Conservation (phyloP, 2,329 filamentous ascomycete species). For the Cercospora sp. region DNA sequence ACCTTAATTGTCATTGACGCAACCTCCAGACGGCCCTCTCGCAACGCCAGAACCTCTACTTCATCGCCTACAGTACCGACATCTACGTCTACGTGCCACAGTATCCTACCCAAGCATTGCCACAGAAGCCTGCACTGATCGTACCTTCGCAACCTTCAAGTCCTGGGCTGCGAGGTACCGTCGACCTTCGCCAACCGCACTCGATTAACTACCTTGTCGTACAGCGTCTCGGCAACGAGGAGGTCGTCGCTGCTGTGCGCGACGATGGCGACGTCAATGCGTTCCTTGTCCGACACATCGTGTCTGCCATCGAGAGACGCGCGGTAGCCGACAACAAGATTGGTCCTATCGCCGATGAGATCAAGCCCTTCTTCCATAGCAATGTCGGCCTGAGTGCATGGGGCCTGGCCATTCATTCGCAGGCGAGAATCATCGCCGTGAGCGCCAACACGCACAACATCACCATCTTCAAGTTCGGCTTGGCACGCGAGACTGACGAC, state of each 20-base stretch:
- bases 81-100: constrained; percentile 48
- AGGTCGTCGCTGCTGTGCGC: constrained; percentile 54
- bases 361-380: constrained; percentile 66
- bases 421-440: constrained; percentile 82
- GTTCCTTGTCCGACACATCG: constrained; percentile 42
- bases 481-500: constrained; percentile 42
- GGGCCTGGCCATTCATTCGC: constrained; percentile 79
- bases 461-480: constrained; percentile 60
- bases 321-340: constrained; percentile 34
- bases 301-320: constrained; percentile 37
- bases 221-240: constrained; percentile 48
- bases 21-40: constrained; percentile 46
- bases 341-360: constrained; percentile 44
- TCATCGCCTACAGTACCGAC: constrained; percentile 45
- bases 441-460: constrained; percentile 70
- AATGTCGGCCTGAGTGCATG: constrained; percentile 80
- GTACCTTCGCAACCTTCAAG: constrained; percentile 43
- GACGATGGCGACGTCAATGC: constrained; percentile 58
- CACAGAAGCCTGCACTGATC: constrained; percentile 40
- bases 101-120: constrained; percentile 46
- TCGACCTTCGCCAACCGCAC: constrained; percentile 44
- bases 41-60: constrained; percentile 50
- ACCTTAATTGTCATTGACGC: constrained; percentile 2
- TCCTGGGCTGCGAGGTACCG: constrained; percentile 34
- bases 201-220: constrained; percentile 49